Evolutionary conservation across 257 asterid species (phyloP).

Genomic region (Gentiana straminea): DNA sequence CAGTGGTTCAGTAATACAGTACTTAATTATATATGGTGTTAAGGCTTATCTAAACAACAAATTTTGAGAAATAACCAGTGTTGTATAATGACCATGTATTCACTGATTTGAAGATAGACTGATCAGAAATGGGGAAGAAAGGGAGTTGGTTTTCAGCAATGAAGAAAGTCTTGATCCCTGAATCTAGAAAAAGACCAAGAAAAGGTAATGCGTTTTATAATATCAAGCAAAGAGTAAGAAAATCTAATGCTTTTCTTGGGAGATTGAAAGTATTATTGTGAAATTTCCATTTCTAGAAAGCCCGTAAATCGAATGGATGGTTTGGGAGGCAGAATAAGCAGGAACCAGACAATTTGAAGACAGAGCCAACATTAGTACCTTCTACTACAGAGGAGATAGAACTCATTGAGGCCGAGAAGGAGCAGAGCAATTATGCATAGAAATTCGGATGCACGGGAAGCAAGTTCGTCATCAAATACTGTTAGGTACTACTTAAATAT

Average conservation of each 20-base stretch:
- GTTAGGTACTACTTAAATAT: no score
- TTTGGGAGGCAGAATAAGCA: conserved; percentile 34
- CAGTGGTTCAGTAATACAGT: no score
- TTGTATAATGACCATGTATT: no score
- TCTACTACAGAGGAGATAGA: conserved; percentile 30
- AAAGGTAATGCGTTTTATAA: conserved; percentile 24
- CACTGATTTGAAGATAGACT: conserved; percentile 6
- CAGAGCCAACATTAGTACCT: conserved; percentile 20
- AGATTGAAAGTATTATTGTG: not conserved
- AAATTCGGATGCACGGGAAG: no score
- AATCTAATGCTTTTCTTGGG: conserved; percentile 1
- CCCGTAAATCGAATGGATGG: conserved; percentile 36
- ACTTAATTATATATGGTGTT: no score
- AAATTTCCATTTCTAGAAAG: conserved; percentile 24
- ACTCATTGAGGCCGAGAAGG: conserved; percentile 49
- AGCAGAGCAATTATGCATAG: conserved; percentile 58
- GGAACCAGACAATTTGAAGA: conserved; percentile 16
- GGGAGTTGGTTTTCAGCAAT: conserved; percentile 47
- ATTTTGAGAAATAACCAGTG: no score
- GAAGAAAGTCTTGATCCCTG: conserved; percentile 42
- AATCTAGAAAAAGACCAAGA: conserved; percentile 31
- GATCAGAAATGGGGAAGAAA: conserved; percentile 59
- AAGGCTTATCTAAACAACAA: no score
- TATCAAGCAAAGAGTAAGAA: no score
- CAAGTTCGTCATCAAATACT: no score